Conservation (phyloP, 352 stramenopile species). For the Phytophthora pistaciae region DNA sequence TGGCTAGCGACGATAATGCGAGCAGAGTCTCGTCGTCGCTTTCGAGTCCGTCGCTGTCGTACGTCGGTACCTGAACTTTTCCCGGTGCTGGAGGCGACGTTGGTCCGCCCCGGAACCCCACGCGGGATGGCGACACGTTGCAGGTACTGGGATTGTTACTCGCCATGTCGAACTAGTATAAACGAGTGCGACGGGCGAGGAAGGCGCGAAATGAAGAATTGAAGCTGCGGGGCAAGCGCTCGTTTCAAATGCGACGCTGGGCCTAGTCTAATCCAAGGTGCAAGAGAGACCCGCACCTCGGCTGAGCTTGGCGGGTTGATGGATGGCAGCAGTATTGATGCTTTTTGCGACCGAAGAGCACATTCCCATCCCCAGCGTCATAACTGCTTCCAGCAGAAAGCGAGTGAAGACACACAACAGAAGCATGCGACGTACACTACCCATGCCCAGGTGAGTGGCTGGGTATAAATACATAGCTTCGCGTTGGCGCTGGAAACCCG, state of each 20-base stretch:
- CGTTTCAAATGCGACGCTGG: conserved; percentile 39
- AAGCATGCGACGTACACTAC: conserved; percentile 13
- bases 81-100: conserved; percentile 10
- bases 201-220: conserved; percentile 37
- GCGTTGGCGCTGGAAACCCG: conserved; percentile 14
- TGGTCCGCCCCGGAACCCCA: conserved; percentile 10
- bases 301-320: not conserved
- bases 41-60: conserved; percentile 37
- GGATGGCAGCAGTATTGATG: conserved; percentile 8
- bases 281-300: not conserved
- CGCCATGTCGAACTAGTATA: conserved; percentile 32
- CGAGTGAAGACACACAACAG: conserved; percentile 1
- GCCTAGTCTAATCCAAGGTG: conserved; percentile 15
- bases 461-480: conserved; percentile 24
- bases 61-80: conserved; percentile 11
- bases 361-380: conserved; percentile 21
- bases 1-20: conserved; percentile 34
- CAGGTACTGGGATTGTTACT: conserved; percentile 35
- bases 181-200: conserved; percentile 17
- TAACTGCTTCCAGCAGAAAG: conserved; percentile 24
- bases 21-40: conserved; percentile 42
- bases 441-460: not conserved
- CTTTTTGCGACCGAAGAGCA: conserved; percentile 14
- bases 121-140: conserved; percentile 8
- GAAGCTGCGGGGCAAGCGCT: conserved; percentile 10